Evolutionary conservation across 169 alveolate genomes (phyloP), one percentile per base, ranked within the genome.

Genomic region (Plasmodium malariae): DNA sequence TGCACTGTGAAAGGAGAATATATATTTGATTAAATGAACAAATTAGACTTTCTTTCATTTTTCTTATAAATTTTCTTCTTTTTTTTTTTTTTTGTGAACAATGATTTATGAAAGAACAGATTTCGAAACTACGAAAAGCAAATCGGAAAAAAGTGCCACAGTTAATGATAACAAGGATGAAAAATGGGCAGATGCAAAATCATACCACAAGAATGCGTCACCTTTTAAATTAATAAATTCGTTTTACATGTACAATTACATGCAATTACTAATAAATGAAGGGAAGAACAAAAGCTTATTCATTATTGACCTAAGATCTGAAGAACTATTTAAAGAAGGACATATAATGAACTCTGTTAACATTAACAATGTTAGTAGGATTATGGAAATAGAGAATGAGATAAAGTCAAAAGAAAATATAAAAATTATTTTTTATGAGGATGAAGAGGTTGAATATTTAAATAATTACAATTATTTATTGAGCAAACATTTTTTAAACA

Each of bases 241-340:
- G 5, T 57, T 63, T 36, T 51, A 70, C 49, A 26, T 86, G 73
- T 86, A 86, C 57, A 86, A 86, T 73, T 70, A 86, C 28, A 69
- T 68, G 37, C 92, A 86, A 36, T 74, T 54, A 11, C 32, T 54
- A 28, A 49, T 69, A 69, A 68, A 86, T 63, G 51, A 86, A 32
- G 92, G 78, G 28, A 69, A 28, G 12, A 24, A 86, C 26, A 86
- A 57, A 49, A 51, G 24, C 49, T 7, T 86, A 19, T 86, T 45
- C 12, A 70, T 70, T 21, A 36, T 86, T n/a, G 92, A 86, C 32
- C 24, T 86, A 21, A 40, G 86, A 24, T 3, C 26, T 26, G 73
- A 54, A 69, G 40, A 28, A 11, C 17, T 57, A 30, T 71, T 37
- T 40, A 45, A 70, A 7, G 43, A 28, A 24, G 9, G 51, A 14